Evolutionary conservation across 1,139 yeast genomes (phyloP).

Genomic region (Hansenula sp.): DNA sequence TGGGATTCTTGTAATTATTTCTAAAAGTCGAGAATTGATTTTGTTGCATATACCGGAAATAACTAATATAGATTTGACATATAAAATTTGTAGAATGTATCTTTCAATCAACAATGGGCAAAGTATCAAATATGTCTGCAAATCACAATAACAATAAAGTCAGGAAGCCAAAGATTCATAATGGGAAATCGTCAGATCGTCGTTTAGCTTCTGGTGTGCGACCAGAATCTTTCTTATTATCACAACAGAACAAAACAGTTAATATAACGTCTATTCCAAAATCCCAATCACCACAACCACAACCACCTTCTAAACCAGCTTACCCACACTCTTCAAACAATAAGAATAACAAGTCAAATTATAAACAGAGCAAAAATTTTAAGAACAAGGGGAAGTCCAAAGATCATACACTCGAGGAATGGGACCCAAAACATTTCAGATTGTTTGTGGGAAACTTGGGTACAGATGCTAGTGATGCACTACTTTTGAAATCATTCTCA

Average conservation of each 20-base stretch:
- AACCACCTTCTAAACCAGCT: slow-evolving; percentile 1
- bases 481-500: slow-evolving; percentile 48
- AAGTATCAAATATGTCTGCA: neutral
- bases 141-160: slow-evolving; percentile 3
- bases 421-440: slow-evolving; percentile 69
- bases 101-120: no score
- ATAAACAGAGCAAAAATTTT: slow-evolving; percentile 29
- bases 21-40: no score
- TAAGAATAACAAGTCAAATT: neutral
- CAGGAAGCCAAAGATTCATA: slow-evolving; percentile 21
- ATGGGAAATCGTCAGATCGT: slow-evolving; percentile 47
- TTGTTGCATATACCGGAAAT: neutral
- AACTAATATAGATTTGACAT: neutral
- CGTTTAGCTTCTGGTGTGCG: slow-evolving; percentile 45
- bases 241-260: slow-evolving; percentile 17
- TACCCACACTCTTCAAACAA: neutral
- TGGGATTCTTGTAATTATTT: slow-evolving; percentile 13
- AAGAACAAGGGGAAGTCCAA: slow-evolving; percentile 40
- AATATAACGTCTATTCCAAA: neutral
- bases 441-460: slow-evolving; percentile 75
- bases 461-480: slow-evolving; percentile 58
- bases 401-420: slow-evolving; percentile 44
- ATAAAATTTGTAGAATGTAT: neutral
- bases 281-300: slow-evolving; percentile 2
- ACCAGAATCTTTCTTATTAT: slow-evolving; percentile 39